Evolutionary conservation across 1,284 basidiomycete species (phyloP).

Genomic region (Ustilago shanxiensis): DNA sequence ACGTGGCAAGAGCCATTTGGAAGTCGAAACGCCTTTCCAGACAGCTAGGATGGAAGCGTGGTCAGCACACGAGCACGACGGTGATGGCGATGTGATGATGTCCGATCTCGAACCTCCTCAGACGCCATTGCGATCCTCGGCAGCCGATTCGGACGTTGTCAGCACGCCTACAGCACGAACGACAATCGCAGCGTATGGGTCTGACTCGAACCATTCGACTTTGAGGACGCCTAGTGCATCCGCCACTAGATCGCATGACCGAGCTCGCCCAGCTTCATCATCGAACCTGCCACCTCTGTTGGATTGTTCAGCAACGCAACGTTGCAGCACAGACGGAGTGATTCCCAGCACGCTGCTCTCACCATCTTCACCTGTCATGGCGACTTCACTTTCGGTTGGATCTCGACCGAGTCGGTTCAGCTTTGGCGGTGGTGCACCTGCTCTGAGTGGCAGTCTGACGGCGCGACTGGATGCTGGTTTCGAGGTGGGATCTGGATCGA

Average conservation of each 20-base stretch:
- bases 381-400: constrained; percentile 30
- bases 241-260: neutral
- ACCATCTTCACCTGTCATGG: constrained; percentile 27
- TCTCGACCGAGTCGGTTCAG: constrained; percentile 29
- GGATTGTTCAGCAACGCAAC: neutral
- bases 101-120: constrained; percentile 34
- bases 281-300: constrained; percentile 1
- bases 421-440: constrained; percentile 22
- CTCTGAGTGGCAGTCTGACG: constrained; percentile 15
- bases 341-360: constrained; percentile 15
- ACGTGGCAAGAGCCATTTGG: neutral
- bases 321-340: neutral
- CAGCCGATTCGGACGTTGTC: constrained; percentile 29
- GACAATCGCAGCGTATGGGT: constrained; percentile 6
- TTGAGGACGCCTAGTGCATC: constrained; percentile 35
- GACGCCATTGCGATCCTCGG: constrained; percentile 37
- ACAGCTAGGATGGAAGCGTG: constrained; percentile 37
- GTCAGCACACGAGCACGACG: constrained; percentile 12
- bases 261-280: constrained; percentile 15
- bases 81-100: constrained; percentile 45
- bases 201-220: constrained; percentile 10
- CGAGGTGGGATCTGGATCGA: constrained; percentile 4
- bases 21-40: constrained; percentile 43
- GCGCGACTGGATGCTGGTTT: constrained; percentile 16
- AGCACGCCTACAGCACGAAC: constrained; percentile 43